phyloP scores from a whole-genome alignment of 2,329 filamentous ascomycete genomes.

The Calonectria multiphialidica region DNA sequence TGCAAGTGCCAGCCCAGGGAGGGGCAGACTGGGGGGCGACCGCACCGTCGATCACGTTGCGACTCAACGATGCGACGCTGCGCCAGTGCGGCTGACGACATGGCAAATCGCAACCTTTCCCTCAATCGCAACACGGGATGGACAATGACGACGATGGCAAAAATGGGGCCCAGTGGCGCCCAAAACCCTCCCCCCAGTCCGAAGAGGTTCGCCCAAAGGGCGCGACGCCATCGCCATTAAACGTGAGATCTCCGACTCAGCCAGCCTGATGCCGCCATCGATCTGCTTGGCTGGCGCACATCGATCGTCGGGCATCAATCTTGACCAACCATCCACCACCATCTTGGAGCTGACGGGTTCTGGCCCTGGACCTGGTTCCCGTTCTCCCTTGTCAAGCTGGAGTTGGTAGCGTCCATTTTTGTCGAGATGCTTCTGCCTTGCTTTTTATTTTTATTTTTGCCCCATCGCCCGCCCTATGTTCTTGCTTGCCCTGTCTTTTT shows the following conservation, averaged over 20 bases:
- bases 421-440: slow-evolving; percentile 8
- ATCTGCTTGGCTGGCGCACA: slow-evolving; percentile 4
- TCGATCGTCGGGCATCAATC: slow-evolving; percentile 23
- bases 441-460: slow-evolving; percentile 2
- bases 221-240: slow-evolving; percentile 8
- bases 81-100: slow-evolving; percentile 33
- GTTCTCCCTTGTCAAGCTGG: slow-evolving; percentile 23
- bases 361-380: slow-evolving; percentile 18
- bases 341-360: slow-evolving; percentile 9
- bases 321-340: slow-evolving; percentile 1
- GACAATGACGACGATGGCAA: slow-evolving; percentile 6
- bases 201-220: background rate
- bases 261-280: slow-evolving; percentile 7
- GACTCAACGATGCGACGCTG: slow-evolving; percentile 38
- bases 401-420: slow-evolving; percentile 12
- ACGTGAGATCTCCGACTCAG: slow-evolving; percentile 9
- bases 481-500: background rate
- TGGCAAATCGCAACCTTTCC: slow-evolving; percentile 16
- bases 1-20: background rate
- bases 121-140: background rate
- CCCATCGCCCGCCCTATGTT: background rate
- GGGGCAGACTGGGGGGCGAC: slow-evolving; percentile 12
- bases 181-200: background rate
- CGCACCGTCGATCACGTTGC: slow-evolving; percentile 41
- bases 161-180: slow-evolving; percentile 13